These are phyloP conservation scores for Centaurea solstitialis DNA, from an alignment of 129 eudicot genomes.

Conservation along the genomic window DNA sequence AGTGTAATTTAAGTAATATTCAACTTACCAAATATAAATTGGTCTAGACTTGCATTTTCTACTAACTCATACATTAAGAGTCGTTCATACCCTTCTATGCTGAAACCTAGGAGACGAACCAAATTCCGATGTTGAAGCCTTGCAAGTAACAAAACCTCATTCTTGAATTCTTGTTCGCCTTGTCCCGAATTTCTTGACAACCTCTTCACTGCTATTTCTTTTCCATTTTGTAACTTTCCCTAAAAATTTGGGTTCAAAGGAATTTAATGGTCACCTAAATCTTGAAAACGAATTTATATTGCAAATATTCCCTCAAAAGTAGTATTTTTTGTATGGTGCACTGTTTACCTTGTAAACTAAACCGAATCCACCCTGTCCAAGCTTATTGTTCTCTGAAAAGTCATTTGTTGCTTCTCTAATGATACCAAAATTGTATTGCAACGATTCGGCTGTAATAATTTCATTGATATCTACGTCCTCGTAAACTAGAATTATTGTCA, in stretches of 20 bases:
- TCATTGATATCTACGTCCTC: constrained; percentile 24
- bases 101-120: constrained; percentile 48
- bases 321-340: neutral
- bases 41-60: constrained; percentile 45
- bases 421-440: constrained; percentile 41
- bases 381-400: constrained; percentile 14
- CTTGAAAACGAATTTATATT: neutral
- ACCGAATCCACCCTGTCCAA: constrained; percentile 58
- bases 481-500: constrained; percentile 14
- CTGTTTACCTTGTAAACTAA: constrained; percentile 48
- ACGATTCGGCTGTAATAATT: constrained; percentile 38
- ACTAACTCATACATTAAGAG: constrained; percentile 52
- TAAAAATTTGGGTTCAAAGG: neutral
- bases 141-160: constrained; percentile 41
- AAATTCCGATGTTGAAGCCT: constrained; percentile 56
- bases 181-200: constrained; percentile 42
- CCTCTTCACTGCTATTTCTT: constrained; percentile 52
- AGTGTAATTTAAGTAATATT: neutral
- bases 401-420: constrained; percentile 35
- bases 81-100: constrained; percentile 36
- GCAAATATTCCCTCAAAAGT: neutral
- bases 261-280: too few species aligned
- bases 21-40: constrained; percentile 42
- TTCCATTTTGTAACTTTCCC: constrained; percentile 47
- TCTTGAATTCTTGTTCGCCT: constrained; percentile 53